phyloP scores from a whole-genome alignment of 257 asterid genomes.

The Ophiorrhiza pumila region DNA sequence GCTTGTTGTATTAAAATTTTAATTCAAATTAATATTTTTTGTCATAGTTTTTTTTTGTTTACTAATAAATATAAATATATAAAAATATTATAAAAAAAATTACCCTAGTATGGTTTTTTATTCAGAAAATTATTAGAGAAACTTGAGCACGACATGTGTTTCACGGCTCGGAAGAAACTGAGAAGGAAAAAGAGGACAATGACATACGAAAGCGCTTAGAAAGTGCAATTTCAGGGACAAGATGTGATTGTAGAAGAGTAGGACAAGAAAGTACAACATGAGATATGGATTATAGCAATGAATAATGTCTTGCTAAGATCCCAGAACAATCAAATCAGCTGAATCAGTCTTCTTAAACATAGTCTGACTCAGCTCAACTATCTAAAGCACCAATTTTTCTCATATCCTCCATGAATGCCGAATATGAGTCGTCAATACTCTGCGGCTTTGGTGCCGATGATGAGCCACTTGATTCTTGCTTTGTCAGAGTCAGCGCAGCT shows the following conservation, averaged over 20 bases:
- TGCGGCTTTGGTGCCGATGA: slow-evolving; percentile 54
- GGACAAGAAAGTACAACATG: no score
- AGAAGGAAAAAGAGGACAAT: no score
- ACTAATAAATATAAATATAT: no score
- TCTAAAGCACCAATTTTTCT: slow-evolving; percentile 93
- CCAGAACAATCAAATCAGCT: not conserved
- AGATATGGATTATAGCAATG: not conserved
- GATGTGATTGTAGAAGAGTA: not conserved
- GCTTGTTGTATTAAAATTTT: no score
- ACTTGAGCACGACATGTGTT: no score
- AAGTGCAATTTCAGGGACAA: not conserved
- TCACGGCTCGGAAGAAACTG: no score
- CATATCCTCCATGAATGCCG: slow-evolving; percentile 92
- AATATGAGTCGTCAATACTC: slow-evolving; percentile 85
- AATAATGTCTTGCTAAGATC: not conserved
- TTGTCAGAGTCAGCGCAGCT: slow-evolving; percentile 35
- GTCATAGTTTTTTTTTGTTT: no score
- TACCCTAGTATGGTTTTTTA: no score
- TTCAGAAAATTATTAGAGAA: no score
- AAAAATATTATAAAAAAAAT: no score
- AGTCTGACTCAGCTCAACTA: slow-evolving; percentile 25
- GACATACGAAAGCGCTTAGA: no score
- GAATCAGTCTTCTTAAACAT: not conserved
- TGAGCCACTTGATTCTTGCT: slow-evolving; percentile 39
- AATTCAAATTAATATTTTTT: no score